Evolutionary conservation across 176 grass and related monocot genomes (phyloP), one percentile per base, ranked within the genome.

Genomic region (Carex myosuroides): DNA sequence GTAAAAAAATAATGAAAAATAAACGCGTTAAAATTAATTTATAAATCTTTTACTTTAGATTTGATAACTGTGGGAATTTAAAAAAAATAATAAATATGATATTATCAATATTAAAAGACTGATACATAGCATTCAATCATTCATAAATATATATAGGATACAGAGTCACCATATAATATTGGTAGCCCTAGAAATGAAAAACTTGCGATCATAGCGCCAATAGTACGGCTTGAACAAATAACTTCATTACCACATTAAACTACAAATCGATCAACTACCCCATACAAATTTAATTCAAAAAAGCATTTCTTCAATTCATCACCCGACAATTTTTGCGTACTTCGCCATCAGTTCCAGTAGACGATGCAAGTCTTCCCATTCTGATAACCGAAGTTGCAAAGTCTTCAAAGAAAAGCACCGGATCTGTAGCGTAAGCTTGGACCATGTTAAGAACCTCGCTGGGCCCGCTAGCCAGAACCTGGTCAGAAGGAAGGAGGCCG

Each of bases 401-500:
- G 84, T 97, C 89, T 50, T 93, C 87, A 52, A 91, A 97, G 89
- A 97, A 97, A 12, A 88, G 89, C 16, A 85, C 5, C 1, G 57
- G 81, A 32, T 97, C 94, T 64, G 82, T 83, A 1, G 94, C 94
- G n/a, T 97, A 97, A 87, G 77, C 84, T 52, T 86, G 35, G 18
- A 92, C 92, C 62, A 97, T 90, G 69, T 65, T 26, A 21, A 57
- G 54, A 56, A 91, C 85, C 57, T 90, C 90, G 3, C 88, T 88
- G 0, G 50, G 39, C 3, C 80, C 89, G 0, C 1, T 17, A 14
- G 48, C 80, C 14, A 97, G 90, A 1, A 62, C 92, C 87, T 97
- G 92, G 83, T 97, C 94, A 11, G 94, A 97, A 56, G 85, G 94
- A 57, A 97, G 92, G 39, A 97, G 90, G 18, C 94, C 94, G 18